Evolutionary conservation across 1,284 basidiomycete species (phyloP), one percentile per base, ranked within the genome.

Genomic region (Fistulinella cinereoalba): DNA sequence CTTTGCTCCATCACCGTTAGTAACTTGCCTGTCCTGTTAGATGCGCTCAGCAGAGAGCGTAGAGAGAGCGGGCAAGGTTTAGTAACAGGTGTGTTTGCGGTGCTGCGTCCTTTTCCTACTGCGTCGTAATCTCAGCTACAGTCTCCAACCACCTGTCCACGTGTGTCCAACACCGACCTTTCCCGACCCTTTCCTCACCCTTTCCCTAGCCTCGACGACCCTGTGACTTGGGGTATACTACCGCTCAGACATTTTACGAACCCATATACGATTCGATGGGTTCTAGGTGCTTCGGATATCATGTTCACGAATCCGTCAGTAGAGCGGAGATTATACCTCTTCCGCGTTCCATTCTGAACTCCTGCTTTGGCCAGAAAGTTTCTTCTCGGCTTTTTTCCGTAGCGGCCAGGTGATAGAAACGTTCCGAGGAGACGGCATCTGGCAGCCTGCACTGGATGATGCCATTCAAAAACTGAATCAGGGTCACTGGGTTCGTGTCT

Each of bases 401-500:
- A 76, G 82, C 12, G 96, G 96, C 3, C 96, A 98, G 68, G 94
- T 96, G 13, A 79, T 98, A 50, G 92, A 97, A 66, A 98, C 94
- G 0, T 85, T 93, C 60, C 79, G 96, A 37, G 95, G 94, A 7
- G 77, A 78, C 9, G 96, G 97, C 1, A 85, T 98, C 49, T 90
- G 91, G 66, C 96, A 99, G 64, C 78, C 80, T 7, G 89, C 96
- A 3, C 77, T 99, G 6, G 88, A 97, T 62, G 61, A 71, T 18
- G 91, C 93, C 0, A 88, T 96, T 37, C 70, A 80, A 43, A 86
- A 88, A 63, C 70, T 99, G 25, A 79, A 93, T 61, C 62, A 76
- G 24, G 94, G 93, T 11, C 79, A 78, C 49, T 98, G 95, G 96
- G 92, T 96, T 51, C 21, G 55, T 61, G 27, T 29, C 18, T 24